Percentiles rank a stretch among this genome's conserved stretches.
phyloP scores from a whole-genome alignment of 225 moss, liverwort and hornwort species.

The Straminergon stramineum region DNA sequence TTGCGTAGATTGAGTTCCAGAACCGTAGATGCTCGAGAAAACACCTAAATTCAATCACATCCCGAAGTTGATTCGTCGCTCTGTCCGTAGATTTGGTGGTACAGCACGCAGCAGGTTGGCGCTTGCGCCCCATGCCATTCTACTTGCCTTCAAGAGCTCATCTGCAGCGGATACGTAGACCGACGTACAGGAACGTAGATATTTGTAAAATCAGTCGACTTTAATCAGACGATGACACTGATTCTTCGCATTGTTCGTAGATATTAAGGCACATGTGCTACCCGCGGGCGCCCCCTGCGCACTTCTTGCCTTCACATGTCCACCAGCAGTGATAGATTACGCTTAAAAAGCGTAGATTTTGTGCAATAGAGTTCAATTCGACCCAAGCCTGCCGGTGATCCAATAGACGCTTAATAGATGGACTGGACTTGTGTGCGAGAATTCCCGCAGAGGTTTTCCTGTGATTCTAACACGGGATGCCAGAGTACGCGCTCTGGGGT shows the following conservation, averaged over 20 bases:
- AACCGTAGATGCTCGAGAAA: rapidly evolving
- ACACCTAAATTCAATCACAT: rapidly evolving
- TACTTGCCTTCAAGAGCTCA: too few species aligned
- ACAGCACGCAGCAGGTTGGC: too few species aligned
- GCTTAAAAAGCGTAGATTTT: neutral
- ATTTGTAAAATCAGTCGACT: rapidly evolving
- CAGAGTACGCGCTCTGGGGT: too few species aligned
- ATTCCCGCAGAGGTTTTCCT: neutral
- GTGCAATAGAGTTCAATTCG: rapidly evolving
- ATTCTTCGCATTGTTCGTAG: neutral
- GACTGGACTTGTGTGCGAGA: rapidly evolving
- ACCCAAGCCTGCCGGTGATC: neutral
- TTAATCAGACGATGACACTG: rapidly evolving
- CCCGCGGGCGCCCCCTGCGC: neutral
- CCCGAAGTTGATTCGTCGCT: rapidly evolving
- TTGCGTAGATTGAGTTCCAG: neutral
- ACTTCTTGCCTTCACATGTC: neutral
- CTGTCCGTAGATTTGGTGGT: rapidly evolving
- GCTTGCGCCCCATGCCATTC: rapidly evolving
- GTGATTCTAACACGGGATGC: neutral
- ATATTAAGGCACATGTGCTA: neutral
- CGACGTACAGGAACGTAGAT: neutral
- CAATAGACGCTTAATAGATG: neutral
- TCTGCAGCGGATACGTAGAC: neutral
- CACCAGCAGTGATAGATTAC: neutral